phyloP scores from a whole-genome alignment of 169 alveolate species.

The Cyclospora cayetanensis region DNA sequence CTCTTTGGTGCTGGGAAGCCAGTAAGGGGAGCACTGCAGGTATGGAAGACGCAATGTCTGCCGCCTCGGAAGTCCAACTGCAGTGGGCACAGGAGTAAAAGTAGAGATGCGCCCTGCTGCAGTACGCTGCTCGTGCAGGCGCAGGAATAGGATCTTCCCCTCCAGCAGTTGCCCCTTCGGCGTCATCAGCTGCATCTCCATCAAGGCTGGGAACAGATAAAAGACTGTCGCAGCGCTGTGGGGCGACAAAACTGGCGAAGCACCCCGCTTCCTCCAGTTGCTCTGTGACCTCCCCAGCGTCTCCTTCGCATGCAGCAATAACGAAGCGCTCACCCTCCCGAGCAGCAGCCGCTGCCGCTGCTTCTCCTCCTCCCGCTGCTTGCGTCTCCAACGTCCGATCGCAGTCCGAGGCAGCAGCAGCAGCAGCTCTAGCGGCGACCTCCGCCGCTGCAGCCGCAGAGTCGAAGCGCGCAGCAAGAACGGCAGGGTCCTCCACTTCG shows the following conservation, averaged over 20 bases:
- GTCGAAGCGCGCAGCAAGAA: background rate
- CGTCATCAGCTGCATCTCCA: slow-evolving; percentile 7
- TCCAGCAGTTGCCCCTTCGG: background rate
- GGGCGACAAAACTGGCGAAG: slow-evolving; percentile 30
- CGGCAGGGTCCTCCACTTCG: background rate
- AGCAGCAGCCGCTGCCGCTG: background rate
- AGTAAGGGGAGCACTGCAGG: slow-evolving; percentile 57
- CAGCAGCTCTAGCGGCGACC: background rate
- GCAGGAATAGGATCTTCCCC: background rate
- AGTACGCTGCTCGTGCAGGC: background rate
- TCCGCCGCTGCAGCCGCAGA: background rate
- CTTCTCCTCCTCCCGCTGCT: background rate
- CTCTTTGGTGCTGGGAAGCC: slow-evolving; percentile 27
- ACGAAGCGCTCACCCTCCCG: background rate
- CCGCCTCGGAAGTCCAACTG: slow-evolving; percentile 57
- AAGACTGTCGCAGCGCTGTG: slow-evolving; percentile 71
- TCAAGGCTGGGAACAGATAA: slow-evolving; percentile 38
- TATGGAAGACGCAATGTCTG: background rate
- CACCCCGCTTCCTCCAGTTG: background rate
- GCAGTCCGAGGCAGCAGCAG: background rate
- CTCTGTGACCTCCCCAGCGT: background rate
- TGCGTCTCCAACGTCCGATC: no score
- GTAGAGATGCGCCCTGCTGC: background rate
- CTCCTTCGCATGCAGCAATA: background rate
- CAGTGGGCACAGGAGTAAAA: slow-evolving; percentile 38